These are phyloP conservation scores for Microcos paniculata DNA, from an alignment of 345 rosid genomes.

Conservation along the genomic window DNA sequence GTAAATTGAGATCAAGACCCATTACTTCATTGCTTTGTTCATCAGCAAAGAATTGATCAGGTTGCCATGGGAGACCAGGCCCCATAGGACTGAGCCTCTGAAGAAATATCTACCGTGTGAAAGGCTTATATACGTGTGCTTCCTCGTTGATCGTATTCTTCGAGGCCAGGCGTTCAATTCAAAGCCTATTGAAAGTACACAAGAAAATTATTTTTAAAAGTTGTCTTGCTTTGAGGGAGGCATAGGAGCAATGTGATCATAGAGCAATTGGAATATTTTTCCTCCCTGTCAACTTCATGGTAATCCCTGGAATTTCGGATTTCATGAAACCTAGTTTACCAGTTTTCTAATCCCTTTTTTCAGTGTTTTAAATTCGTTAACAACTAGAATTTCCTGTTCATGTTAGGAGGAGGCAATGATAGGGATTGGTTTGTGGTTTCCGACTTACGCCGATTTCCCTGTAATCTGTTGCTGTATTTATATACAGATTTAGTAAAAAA, in stretches of 20 bases:
- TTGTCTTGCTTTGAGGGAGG: slow-evolving; percentile 12
- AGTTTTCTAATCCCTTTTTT: too few relatives aligned
- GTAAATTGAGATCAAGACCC: slow-evolving; percentile 26
- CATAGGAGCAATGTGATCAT: too few relatives aligned
- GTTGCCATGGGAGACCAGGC: slow-evolving; percentile 13
- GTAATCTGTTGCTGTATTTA: neutral
- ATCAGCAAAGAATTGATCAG: slow-evolving; percentile 9
- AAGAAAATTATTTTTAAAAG: slow-evolving; percentile 2
- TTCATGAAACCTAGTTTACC: too few relatives aligned
- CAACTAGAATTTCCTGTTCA: slow-evolving; percentile 1
- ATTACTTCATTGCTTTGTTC: neutral
- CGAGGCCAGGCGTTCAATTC: slow-evolving; percentile 14
- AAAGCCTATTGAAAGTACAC: neutral
- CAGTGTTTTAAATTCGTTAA: neutral
- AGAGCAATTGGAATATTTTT: slow-evolving; percentile 26
- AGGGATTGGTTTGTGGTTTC: neutral
- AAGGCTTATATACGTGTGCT: slow-evolving; percentile 19
- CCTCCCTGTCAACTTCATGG: neutral
- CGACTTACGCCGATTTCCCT: neutral
- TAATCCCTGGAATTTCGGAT: slow-evolving; percentile 24
- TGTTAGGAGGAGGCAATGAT: slow-evolving; percentile 9
- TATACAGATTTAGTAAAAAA: neutral
- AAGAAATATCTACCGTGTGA: neutral
- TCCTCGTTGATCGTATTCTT: slow-evolving; percentile 16
- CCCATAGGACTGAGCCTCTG: slow-evolving; percentile 18